Evolutionary conservation across 441 rosid genomes (phyloP).

Genomic region (Iberis amara): DNA sequence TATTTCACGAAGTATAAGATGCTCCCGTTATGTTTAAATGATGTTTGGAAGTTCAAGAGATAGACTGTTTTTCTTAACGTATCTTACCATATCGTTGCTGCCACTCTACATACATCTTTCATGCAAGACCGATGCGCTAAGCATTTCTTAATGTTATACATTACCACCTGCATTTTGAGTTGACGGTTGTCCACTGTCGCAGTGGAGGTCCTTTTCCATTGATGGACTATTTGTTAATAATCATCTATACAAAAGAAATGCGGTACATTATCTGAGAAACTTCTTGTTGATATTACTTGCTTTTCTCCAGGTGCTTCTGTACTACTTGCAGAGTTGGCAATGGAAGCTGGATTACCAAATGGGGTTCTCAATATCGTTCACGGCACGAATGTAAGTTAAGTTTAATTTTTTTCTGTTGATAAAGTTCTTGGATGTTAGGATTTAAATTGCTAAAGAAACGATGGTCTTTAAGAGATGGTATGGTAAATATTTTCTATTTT

Average conservation of each 20-base stretch:
- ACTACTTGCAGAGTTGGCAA: conserved; percentile 82
- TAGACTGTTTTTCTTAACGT: too few species aligned
- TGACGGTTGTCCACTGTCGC: not conserved
- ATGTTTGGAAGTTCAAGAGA: too few species aligned
- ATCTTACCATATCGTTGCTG: too few species aligned
- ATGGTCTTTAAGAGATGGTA: not conserved
- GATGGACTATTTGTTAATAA: conserved; percentile 2
- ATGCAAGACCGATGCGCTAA: too few species aligned
- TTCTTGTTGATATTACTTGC: conserved; percentile 9
- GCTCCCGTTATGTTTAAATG: too few species aligned
- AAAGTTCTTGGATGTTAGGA: not conserved
- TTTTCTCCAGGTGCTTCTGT: conserved; percentile 73
- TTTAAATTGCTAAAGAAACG: not conserved
- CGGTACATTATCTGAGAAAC: not conserved
- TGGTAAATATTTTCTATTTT: conserved; percentile 1
- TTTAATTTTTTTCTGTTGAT: conserved; percentile 7
- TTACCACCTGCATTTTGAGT: not conserved
- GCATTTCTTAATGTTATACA: too few species aligned
- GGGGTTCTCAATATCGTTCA: conserved; percentile 89
- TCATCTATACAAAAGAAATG: not conserved
- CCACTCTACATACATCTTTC: too few species aligned
- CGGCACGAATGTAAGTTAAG: conserved; percentile 64
- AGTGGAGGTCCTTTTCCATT: not conserved
- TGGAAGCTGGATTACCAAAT: conserved; percentile 86
- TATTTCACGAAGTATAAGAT: too few species aligned